phyloP scores from a whole-genome alignment of 2,329 filamentous ascomycete genomes.

The Whalleya microplaca region DNA sequence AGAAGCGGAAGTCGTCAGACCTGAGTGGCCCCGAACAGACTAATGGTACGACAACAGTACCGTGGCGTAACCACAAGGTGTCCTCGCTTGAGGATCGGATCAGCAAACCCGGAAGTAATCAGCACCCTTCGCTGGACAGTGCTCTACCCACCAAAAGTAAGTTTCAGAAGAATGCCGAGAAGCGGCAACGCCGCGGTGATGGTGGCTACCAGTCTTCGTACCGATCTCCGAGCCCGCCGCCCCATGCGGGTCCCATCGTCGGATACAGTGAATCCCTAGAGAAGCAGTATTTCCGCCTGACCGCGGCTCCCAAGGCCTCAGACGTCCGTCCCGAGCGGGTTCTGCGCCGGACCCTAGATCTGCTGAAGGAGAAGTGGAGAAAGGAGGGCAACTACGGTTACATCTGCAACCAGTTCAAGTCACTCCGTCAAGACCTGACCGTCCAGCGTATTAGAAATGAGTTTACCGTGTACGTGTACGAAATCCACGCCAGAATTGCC shows the following conservation, averaged over 20 bases:
- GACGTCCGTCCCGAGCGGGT: slow-evolving; percentile 84
- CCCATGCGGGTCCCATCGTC: slow-evolving; percentile 73
- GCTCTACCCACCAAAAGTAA: slow-evolving; percentile 69
- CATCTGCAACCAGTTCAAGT: slow-evolving; percentile 99
- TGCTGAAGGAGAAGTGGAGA: slow-evolving; percentile 94
- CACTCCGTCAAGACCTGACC: slow-evolving; percentile 94
- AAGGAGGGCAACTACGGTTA: slow-evolving; percentile 93
- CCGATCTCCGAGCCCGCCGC: slow-evolving; percentile 59
- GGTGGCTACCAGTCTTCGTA: slow-evolving; percentile 62
- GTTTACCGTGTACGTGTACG: slow-evolving; percentile 95
- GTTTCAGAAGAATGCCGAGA: slow-evolving; percentile 85
- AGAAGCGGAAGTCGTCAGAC: slow-evolving; percentile 84
- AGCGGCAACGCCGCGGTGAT: slow-evolving; percentile 87
- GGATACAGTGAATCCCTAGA: slow-evolving; percentile 84
- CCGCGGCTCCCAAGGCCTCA: slow-evolving; percentile 83
- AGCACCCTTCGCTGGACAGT: slow-evolving; percentile 47
- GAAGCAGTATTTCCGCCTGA: slow-evolving; percentile 94
- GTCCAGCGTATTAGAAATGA: slow-evolving; percentile 97
- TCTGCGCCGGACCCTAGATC: slow-evolving; percentile 80
- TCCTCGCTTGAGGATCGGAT: slow-evolving; percentile 75
- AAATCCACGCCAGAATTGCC: slow-evolving; percentile 96
- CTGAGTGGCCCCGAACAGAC: slow-evolving; percentile 55
- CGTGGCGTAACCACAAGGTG: slow-evolving; percentile 70
- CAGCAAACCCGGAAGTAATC: slow-evolving; percentile 60
- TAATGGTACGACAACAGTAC: slow-evolving; percentile 64